phyloP scores from a whole-genome alignment of 169 alveolate species.

The Plasmodium coatneyi region DNA sequence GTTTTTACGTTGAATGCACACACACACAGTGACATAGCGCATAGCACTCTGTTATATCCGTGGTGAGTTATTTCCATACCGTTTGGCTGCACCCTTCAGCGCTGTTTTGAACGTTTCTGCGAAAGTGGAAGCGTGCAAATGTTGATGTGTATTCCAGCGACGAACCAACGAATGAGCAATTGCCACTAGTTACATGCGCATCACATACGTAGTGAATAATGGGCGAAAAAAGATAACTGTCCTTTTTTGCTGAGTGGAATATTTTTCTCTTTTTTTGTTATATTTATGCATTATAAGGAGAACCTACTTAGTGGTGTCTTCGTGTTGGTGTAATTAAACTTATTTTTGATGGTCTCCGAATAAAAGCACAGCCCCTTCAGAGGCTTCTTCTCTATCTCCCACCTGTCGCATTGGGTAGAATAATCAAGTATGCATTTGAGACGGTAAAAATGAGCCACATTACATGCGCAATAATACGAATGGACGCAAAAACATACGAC shows the following conservation, averaged over 20 bases:
- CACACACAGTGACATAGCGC: neutral
- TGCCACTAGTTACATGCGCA: neutral
- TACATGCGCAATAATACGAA: neutral
- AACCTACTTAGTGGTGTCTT: slow-evolving; percentile 77
- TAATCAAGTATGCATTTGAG: neutral
- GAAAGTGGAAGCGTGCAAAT: neutral
- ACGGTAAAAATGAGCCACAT: neutral
- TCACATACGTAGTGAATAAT: neutral
- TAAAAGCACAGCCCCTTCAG: slow-evolving; percentile 79
- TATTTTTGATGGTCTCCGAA: slow-evolving; percentile 71
- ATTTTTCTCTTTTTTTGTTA: neutral
- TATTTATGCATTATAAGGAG: neutral
- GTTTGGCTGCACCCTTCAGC: slow-evolving; percentile 80
- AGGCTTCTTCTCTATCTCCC: slow-evolving; percentile 81
- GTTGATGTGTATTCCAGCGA: neutral
- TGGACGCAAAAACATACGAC: neutral
- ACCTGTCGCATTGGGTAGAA: slow-evolving; percentile 51
- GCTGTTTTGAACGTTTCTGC: slow-evolving; percentile 82
- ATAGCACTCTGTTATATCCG: too few species aligned
- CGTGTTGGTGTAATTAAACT: slow-evolving; percentile 50
- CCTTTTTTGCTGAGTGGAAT: neutral
- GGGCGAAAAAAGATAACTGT: neutral
- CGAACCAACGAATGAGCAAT: neutral
- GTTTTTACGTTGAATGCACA: neutral
- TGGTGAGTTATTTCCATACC: slow-evolving; percentile 40